These are phyloP conservation scores for Candida pseudoglaebosa DNA, from an alignment of 805 yeast genomes.

Conservation along the genomic window DNA sequence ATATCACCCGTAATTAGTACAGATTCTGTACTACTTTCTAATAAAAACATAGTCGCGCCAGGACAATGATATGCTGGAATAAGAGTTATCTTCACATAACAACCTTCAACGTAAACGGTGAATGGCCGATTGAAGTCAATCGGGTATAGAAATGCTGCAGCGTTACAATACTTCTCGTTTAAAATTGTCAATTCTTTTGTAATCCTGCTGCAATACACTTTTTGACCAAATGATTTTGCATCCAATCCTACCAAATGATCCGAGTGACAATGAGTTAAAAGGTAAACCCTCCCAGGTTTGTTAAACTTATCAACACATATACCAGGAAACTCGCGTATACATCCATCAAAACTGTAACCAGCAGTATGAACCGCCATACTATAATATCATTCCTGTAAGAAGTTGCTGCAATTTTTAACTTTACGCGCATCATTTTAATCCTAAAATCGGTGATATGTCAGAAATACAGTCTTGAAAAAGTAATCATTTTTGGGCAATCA, in stretches of 20 bases:
- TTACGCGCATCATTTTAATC: not conserved
- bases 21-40: slow-evolving; percentile 30
- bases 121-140: slow-evolving; percentile 18
- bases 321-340: slow-evolving; percentile 45
- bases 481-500: too few species aligned
- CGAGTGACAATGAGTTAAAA: slow-evolving; percentile 51
- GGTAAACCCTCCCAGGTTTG: slow-evolving; percentile 18
- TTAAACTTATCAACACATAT: slow-evolving; percentile 38
- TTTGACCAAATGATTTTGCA: slow-evolving; percentile 32
- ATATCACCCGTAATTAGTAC: slow-evolving; percentile 56
- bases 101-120: slow-evolving; percentile 13
- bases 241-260: slow-evolving; percentile 52
- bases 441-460: not conserved
- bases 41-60: slow-evolving; percentile 52
- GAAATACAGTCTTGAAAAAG: too few species aligned
- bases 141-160: slow-evolving; percentile 16
- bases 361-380: not conserved
- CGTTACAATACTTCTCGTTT: slow-evolving; percentile 14
- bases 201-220: slow-evolving; percentile 44
- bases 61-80: slow-evolving; percentile 57
- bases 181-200: slow-evolving; percentile 20
- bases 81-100: slow-evolving; percentile 32
- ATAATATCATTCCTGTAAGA: not conserved
- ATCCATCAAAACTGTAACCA: slow-evolving; percentile 36
- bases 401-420: not conserved